These are phyloP conservation scores for Flaveria sonorensis DNA, from an alignment of 129 eudicot species.

Conservation along the genomic window DNA sequence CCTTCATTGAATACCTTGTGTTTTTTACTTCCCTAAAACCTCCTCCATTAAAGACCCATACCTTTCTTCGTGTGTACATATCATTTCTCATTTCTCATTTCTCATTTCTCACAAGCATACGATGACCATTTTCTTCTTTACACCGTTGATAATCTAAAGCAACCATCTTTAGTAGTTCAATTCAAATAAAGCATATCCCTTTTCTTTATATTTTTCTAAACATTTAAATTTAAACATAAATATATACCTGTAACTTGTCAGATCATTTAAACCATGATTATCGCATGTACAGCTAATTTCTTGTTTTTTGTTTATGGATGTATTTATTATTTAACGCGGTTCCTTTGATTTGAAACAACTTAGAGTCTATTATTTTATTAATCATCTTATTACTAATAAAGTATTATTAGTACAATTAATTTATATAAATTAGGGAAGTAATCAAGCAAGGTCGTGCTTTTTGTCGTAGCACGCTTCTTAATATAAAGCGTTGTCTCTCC, in stretches of 20 bases:
- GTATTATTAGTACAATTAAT: background rate
- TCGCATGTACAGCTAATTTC: slow-evolving; percentile 30
- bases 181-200: too few relatives aligned
- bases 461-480: slow-evolving; percentile 50
- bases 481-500: slow-evolving; percentile 51
- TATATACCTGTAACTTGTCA: background rate
- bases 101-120: too few relatives aligned
- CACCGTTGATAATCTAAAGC: too few relatives aligned
- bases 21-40: too few relatives aligned
- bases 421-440: background rate
- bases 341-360: slow-evolving; percentile 37
- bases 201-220: too few relatives aligned
- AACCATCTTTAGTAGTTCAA: too few relatives aligned
- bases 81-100: too few relatives aligned
- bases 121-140: too few relatives aligned
- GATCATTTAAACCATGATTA: slow-evolving; percentile 4
- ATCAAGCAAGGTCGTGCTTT: slow-evolving; percentile 39
- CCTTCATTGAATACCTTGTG: too few relatives aligned
- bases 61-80: too few relatives aligned
- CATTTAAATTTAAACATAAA: too few relatives aligned
- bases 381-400: background rate
- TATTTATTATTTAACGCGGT: slow-evolving; percentile 26
- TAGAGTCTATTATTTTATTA: slow-evolving; percentile 15
- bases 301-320: background rate
- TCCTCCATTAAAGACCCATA: too few relatives aligned